phyloP scores from a whole-genome alignment of 2,329 filamentous ascomycete genomes.

The Venturia asperata region DNA sequence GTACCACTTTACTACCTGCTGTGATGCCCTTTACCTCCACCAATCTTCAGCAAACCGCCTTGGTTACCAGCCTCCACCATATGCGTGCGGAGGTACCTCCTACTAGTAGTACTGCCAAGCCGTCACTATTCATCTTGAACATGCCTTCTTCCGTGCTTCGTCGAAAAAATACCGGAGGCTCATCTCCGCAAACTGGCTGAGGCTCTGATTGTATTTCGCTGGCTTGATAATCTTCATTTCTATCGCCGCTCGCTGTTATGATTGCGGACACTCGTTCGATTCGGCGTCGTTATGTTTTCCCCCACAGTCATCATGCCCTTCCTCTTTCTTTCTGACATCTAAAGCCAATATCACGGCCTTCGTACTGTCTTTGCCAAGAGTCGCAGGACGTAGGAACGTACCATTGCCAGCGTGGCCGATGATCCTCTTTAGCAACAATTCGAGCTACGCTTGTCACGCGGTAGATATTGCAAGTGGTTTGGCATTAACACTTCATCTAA shows the following conservation, averaged over 20 bases:
- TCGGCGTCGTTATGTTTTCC: neutral
- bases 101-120: too few species aligned
- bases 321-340: neutral
- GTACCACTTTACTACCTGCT: too few species aligned
- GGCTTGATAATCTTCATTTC: too few species aligned
- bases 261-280: too few species aligned
- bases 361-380: neutral
- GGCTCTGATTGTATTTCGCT: too few species aligned
- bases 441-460: neutral
- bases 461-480: too few species aligned
- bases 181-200: neutral
- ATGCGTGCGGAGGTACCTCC: too few species aligned
- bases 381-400: too few species aligned
- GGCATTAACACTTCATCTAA: too few species aligned
- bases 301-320: neutral
- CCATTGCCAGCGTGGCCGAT: neutral
- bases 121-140: neutral
- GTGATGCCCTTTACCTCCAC: neutral
- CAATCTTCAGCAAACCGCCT: neutral
- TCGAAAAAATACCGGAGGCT: neutral
- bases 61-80: too few species aligned
- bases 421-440: neutral
- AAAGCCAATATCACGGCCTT: neutral
- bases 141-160: neutral
- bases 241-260: neutral